Percentiles rank a stretch among this genome's conserved stretches.
phyloP scores from a whole-genome alignment of 2,329 filamentous ascomycete genomes.

The Fusarium torulosum region DNA sequence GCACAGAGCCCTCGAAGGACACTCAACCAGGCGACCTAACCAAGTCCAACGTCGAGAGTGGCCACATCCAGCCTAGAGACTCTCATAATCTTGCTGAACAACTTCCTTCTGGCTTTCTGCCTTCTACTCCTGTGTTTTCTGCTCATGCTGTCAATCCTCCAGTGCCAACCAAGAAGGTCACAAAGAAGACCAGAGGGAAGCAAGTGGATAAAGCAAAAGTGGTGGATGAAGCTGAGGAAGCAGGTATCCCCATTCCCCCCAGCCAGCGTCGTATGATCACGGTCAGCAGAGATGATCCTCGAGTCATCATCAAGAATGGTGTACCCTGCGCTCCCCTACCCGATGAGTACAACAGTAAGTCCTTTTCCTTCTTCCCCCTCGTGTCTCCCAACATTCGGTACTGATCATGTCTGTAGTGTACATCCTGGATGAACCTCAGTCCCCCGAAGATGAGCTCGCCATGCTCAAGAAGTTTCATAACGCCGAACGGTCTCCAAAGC shows the following conservation, averaged over 20 bases:
- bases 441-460: too few species aligned
- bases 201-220: conserved; percentile 1
- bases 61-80: not conserved
- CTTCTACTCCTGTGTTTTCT: not conserved
- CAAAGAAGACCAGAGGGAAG: not conserved
- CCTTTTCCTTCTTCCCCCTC: not conserved
- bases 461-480: too few species aligned
- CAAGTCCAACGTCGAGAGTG: not conserved
- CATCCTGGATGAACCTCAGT: not conserved
- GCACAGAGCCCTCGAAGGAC: not conserved
- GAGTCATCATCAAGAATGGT: not conserved
- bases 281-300: not conserved
- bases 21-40: not conserved
- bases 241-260: not conserved
- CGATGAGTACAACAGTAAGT: conserved; percentile 3
- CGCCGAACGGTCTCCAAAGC: not conserved
- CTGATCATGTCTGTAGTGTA: conserved; percentile 8
- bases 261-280: conserved; percentile 12
- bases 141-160: not conserved
- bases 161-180: not conserved
- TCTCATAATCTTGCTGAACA: not conserved
- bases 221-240: conserved; percentile 5
- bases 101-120: not conserved
- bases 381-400: not conserved
- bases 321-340: not conserved